phyloP scores from a whole-genome alignment of 768 basidiomycete genomes.

The Leucocoprinus sp. region DNA sequence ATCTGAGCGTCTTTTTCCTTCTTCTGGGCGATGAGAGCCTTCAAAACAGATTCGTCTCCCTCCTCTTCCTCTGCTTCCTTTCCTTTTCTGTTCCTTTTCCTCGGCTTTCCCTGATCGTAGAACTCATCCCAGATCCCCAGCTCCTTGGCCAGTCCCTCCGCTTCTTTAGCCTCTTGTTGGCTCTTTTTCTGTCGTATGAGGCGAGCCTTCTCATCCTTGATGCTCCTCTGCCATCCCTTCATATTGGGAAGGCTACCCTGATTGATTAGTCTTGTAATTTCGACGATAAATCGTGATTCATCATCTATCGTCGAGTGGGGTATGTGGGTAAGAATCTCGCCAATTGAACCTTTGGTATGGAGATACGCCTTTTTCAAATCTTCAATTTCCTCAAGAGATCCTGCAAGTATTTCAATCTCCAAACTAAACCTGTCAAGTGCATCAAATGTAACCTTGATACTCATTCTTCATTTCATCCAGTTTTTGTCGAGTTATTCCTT shows the following conservation, averaged over 20 bases:
- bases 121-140: conserved; percentile 94
- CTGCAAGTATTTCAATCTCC: conserved; percentile 31
- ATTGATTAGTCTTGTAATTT: conserved; percentile 60
- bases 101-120: conserved; percentile 68
- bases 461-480: conserved; percentile 90
- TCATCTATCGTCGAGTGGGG: conserved; percentile 82
- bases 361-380: conserved; percentile 75
- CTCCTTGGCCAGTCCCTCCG: conserved; percentile 76
- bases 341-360: conserved; percentile 66
- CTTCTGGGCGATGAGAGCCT: conserved; percentile 76
- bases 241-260: conserved; percentile 48
- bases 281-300: conserved; percentile 72
- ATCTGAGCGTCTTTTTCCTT: conserved; percentile 56
- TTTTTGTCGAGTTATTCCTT: conserved; percentile 75
- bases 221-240: conserved; percentile 57
- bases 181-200: conserved; percentile 66
- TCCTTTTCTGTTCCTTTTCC: conserved; percentile 43
- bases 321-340: conserved; percentile 74
- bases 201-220: conserved; percentile 74
- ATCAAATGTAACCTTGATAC: conserved; percentile 70
- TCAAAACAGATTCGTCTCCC: conserved; percentile 48
- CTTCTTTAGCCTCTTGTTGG: conserved; percentile 75
- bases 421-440: background rate
- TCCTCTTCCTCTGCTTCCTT: conserved; percentile 29
- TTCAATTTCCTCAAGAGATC: conserved; percentile 74